Percentiles rank a stretch among this genome's conserved stretches.
Evolutionary conservation across 176 grass and related monocot genomes (phyloP).

Genomic region (Otatea glauca): DNA sequence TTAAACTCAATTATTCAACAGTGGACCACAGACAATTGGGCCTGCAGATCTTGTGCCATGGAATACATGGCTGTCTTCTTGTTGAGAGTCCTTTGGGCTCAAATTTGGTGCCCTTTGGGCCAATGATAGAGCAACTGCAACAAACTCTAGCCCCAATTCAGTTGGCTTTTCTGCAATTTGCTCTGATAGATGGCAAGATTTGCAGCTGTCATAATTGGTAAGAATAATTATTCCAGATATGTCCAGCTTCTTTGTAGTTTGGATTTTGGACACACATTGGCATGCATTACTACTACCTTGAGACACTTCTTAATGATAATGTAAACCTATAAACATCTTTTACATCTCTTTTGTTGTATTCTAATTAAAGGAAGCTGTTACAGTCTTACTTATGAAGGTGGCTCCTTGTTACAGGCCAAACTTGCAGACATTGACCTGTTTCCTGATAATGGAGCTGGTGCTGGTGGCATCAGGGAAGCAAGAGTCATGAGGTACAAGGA

Average conservation of each 20-base stretch:
- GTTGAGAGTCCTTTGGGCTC: slow-evolving; percentile 41
- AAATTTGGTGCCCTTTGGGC: slow-evolving; percentile 44
- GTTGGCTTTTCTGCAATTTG: slow-evolving; percentile 60
- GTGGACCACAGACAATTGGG: slow-evolving; percentile 53
- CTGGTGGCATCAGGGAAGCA: slow-evolving; percentile 76
- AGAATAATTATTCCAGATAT: slow-evolving; percentile 51
- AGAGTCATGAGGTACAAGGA: slow-evolving; percentile 98
- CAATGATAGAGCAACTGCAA: slow-evolving; percentile 54
- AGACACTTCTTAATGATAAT: neutral
- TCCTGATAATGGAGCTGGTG: slow-evolving; percentile 54
- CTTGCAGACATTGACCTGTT: slow-evolving; percentile 88
- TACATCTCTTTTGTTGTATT: slow-evolving; percentile 6
- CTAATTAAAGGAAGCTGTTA: slow-evolving; percentile 2
- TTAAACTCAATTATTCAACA: slow-evolving; percentile 32
- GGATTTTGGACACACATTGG: slow-evolving; percentile 46
- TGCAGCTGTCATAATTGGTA: slow-evolving; percentile 40
- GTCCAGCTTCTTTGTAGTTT: slow-evolving; percentile 44
- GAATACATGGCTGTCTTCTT: slow-evolving; percentile 48
- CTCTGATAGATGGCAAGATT: slow-evolving; percentile 42
- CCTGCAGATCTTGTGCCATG: slow-evolving; percentile 36
- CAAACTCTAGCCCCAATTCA: slow-evolving; percentile 49
- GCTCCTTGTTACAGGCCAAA: slow-evolving; percentile 54
- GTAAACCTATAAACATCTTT: neutral
- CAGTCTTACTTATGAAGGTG: slow-evolving; percentile 9
- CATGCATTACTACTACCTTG: slow-evolving; percentile 26